A percentile compares a stretch with the other conserved stretches of the same genome.
Evolutionary conservation across 2,329 filamentous ascomycete genomes (phyloP).

Genomic region (Fusarium albosuccineum): DNA sequence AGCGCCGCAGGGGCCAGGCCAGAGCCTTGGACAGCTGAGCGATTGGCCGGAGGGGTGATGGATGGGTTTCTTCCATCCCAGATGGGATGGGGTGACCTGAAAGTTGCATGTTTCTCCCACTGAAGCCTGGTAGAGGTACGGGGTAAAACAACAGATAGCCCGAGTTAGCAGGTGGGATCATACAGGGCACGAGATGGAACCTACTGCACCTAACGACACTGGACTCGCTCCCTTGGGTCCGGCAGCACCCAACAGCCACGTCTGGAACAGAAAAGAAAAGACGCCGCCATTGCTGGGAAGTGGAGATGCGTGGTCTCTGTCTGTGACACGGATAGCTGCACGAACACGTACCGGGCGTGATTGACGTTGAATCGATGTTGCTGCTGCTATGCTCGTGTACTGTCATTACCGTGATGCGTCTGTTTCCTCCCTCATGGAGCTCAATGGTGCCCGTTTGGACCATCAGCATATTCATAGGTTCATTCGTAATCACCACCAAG

Average conservation of each 20-base stretch:
- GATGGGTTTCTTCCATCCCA: constrained; percentile 6
- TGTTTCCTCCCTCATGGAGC: neutral
- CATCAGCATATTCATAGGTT: constrained; percentile 4
- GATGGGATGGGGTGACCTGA: constrained; percentile 27
- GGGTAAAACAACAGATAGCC: neutral
- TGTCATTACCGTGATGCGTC: neutral
- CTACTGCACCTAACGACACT: neutral
- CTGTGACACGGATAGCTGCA: constrained; percentile 36
- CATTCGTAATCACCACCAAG: constrained; percentile 6
- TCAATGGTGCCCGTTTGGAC: neutral
- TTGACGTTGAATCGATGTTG: neutral
- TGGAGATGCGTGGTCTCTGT: constrained; percentile 18
- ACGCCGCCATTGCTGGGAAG: neutral
- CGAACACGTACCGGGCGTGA: constrained; percentile 31
- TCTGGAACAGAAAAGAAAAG: constrained; percentile 9
- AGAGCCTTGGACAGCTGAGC: constrained; percentile 24
- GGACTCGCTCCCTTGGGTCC: neutral
- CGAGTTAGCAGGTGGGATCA: constrained; percentile 22
- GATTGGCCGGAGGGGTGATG: constrained; percentile 10
- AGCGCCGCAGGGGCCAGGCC: constrained; percentile 39
- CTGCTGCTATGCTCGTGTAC: neutral
- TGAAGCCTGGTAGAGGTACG: constrained; percentile 8
- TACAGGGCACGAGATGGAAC: constrained; percentile 7
- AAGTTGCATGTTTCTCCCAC: constrained; percentile 12
- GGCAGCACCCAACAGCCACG: constrained; percentile 14